phyloP scores from a whole-genome alignment of 140 eudicot species.

The Anethum foeniculum region DNA sequence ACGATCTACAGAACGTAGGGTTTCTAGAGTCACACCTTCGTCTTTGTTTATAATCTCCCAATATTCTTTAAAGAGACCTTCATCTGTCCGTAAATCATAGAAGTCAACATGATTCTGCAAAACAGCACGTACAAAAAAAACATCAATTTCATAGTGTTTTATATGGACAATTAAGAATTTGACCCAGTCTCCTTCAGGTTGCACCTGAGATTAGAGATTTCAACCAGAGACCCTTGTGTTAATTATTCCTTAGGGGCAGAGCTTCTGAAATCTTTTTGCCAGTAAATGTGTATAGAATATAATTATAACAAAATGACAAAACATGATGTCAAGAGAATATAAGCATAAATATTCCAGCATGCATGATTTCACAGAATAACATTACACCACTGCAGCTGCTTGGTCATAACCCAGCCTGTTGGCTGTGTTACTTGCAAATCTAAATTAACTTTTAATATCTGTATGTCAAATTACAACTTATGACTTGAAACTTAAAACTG shows the following conservation, averaged over 20 bases:
- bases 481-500: not conserved
- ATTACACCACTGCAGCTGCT: not conserved
- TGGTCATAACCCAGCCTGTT: not conserved
- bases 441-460: not conserved
- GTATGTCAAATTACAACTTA: not conserved
- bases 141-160: not conserved
- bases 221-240: not conserved
- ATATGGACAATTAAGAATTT: not conserved
- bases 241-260: not conserved
- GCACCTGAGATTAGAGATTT: not conserved
- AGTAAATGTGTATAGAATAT: not conserved
- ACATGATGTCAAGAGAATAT: not conserved
- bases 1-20: conserved; percentile 37
- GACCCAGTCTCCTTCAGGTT: not conserved
- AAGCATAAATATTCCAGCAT: not conserved
- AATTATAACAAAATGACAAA: not conserved
- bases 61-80: conserved; percentile 79
- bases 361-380: not conserved
- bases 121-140: conserved; percentile 7
- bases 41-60: conserved; percentile 53
- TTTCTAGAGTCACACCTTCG: conserved; percentile 42
- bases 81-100: conserved; percentile 47
- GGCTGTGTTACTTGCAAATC: not conserved
- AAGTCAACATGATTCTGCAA: conserved; percentile 70
- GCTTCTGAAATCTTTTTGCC: not conserved